Conservation (phyloP, 305 asterid genomes). For the Salvia sclarea region DNA sequence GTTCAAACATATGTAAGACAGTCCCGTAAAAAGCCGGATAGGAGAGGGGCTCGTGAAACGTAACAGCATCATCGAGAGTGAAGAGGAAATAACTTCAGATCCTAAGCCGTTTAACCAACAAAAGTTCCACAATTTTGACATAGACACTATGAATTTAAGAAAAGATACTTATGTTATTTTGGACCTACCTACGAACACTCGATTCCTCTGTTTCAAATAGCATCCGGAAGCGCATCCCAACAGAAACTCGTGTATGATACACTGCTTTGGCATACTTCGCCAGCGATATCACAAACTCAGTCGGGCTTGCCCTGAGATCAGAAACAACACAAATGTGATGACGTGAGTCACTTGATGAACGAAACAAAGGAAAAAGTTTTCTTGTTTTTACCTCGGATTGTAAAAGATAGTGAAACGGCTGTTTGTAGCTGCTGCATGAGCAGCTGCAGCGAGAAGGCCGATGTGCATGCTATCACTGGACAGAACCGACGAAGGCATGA, state of each 20-base stretch:
- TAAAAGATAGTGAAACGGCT: constrained; percentile 90
- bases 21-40: not conserved
- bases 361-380: constrained; percentile 18
- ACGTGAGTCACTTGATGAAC: constrained; percentile 7
- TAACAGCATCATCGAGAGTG: constrained; percentile 10
- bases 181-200: constrained; percentile 74
- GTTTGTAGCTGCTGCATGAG: constrained; percentile 95
- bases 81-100: constrained; percentile 2
- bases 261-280: constrained; percentile 78
- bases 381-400: constrained; percentile 85
- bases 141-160: not conserved
- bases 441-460: constrained; percentile 99
- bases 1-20: constrained; percentile 26
- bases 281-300: constrained; percentile 79
- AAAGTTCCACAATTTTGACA: not conserved
- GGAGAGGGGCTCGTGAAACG: not conserved
- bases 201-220: constrained; percentile 88
- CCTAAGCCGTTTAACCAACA: not conserved
- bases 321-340: constrained; percentile 19
- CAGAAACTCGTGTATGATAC: constrained; percentile 74
- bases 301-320: constrained; percentile 70
- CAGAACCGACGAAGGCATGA: constrained; percentile 94
- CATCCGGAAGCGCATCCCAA: constrained; percentile 90
- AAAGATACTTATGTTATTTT: not conserved
- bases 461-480: constrained; percentile 99